Conservation (phyloP, 2,329 filamentous ascomycete species). For the Verticillium nubilum region DNA sequence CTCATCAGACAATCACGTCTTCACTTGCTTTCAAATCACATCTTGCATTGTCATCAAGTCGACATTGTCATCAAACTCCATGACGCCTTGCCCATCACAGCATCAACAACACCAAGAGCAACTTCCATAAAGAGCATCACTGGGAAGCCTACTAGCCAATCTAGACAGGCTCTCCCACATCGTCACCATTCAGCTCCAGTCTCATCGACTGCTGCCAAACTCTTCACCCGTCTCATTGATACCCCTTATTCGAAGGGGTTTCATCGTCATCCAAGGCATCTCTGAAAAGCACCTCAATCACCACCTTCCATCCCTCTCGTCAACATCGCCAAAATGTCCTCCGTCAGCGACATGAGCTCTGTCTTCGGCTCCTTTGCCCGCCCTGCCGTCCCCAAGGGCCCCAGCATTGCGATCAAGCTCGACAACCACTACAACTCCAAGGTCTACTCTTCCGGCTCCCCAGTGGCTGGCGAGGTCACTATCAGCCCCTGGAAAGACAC, state of each 20-base stretch:
- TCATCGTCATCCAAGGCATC: not conserved
- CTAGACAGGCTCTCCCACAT: not conserved
- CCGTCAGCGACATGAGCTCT: conserved; percentile 13
- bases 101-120: not conserved
- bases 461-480: conserved; percentile 41
- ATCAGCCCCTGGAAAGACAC: conserved; percentile 40
- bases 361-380: conserved; percentile 6
- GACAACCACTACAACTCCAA: conserved; percentile 49
- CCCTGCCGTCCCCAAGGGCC: conserved; percentile 11
- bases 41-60: not conserved
- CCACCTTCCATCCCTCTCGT: not conserved
- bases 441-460: conserved; percentile 50
- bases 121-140: not conserved
- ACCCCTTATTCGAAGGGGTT: not conserved
- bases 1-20: not conserved
- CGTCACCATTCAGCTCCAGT: not conserved
- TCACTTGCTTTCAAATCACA: not conserved
- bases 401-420: conserved; percentile 42
- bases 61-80: not conserved
- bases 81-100: not conserved
- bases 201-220: not conserved
- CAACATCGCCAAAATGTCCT: conserved; percentile 6
- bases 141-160: not conserved
- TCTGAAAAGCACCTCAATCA: not conserved
- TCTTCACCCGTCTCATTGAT: not conserved